Conservation (phyloP, 805 yeast species). For the Tetrapisispora iriomotensis region DNA sequence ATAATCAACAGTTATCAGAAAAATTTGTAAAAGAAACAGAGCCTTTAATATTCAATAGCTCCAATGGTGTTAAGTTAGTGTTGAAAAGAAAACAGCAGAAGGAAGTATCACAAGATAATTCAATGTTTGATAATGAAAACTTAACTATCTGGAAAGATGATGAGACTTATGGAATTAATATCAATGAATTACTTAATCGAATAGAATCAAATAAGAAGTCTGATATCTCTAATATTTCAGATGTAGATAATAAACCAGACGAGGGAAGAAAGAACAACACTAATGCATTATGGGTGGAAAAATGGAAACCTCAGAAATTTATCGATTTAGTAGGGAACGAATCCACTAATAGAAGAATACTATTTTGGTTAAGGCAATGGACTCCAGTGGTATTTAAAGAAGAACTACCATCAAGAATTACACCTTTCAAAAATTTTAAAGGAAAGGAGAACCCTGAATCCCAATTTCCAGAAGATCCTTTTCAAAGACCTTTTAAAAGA, state of each 20-base stretch:
- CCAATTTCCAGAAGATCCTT: slow-evolving; percentile 10
- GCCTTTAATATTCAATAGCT: neutral
- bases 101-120: no score
- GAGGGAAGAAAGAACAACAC: slow-evolving; percentile 1
- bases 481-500: slow-evolving; percentile 49
- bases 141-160: slow-evolving; percentile 18
- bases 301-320: slow-evolving; percentile 57
- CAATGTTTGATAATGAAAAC: neutral
- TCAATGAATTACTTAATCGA: slow-evolving; percentile 29
- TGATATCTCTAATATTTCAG: neutral
- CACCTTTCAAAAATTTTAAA: slow-evolving; percentile 1
- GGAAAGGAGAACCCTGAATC: slow-evolving; percentile 7
- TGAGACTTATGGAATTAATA: slow-evolving; percentile 31
- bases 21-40: neutral
- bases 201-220: slow-evolving; percentile 17
- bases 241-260: neutral
- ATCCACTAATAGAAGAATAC: slow-evolving; percentile 44
- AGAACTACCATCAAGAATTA: slow-evolving; percentile 24
- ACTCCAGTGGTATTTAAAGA: slow-evolving; percentile 46
- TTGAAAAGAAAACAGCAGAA: neutral
- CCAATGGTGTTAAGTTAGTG: neutral
- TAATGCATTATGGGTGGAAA: slow-evolving; percentile 43
- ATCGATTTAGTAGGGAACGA: slow-evolving; percentile 65
- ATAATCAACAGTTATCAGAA: neutral
- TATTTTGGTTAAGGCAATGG: slow-evolving; percentile 65